These are phyloP conservation scores for Kondoa malvinella DNA, from an alignment of 768 basidiomycete genomes.

Conservation along the genomic window DNA sequence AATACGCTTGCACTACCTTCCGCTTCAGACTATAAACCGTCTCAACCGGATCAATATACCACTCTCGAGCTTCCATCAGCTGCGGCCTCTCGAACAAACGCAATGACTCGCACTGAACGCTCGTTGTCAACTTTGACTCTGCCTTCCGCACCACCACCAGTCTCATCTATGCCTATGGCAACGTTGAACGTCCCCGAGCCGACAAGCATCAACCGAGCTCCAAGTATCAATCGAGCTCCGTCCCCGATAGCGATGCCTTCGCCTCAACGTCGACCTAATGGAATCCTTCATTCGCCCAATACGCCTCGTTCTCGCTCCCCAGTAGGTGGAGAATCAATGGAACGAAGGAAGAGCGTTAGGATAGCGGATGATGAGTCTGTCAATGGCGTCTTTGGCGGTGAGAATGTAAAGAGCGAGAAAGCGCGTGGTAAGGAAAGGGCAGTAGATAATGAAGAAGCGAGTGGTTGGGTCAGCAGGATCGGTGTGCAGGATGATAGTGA, in stretches of 20 bases:
- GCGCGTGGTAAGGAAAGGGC: neutral
- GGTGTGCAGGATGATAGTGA: neutral
- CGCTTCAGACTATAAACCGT: neutral
- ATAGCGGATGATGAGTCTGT: constrained; percentile 8
- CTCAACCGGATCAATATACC: neutral
- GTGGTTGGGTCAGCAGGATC: neutral
- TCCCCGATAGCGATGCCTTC: constrained; percentile 7
- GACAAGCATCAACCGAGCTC: constrained; percentile 4
- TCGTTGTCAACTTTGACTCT: constrained; percentile 2
- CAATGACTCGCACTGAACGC: neutral
- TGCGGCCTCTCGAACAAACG: neutral
- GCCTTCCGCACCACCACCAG: constrained; percentile 3
- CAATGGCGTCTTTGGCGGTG: neutral
- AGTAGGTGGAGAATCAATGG: neutral
- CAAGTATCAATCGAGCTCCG: neutral
- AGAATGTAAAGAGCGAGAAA: neutral
- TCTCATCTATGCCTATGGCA: neutral
- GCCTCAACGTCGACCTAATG: neutral
- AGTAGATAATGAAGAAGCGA: neutral
- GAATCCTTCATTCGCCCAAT: constrained; percentile 4
- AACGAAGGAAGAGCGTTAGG: constrained; percentile 17
- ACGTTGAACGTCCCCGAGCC: constrained; percentile 1
- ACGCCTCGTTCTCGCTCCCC: neutral
- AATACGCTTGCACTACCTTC: neutral
- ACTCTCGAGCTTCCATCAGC: neutral